Percentiles rank a stretch among this genome's conserved stretches.
These are phyloP conservation scores for Carallia brachiata DNA, from an alignment of 345 rosid species.

Conservation along the genomic window DNA sequence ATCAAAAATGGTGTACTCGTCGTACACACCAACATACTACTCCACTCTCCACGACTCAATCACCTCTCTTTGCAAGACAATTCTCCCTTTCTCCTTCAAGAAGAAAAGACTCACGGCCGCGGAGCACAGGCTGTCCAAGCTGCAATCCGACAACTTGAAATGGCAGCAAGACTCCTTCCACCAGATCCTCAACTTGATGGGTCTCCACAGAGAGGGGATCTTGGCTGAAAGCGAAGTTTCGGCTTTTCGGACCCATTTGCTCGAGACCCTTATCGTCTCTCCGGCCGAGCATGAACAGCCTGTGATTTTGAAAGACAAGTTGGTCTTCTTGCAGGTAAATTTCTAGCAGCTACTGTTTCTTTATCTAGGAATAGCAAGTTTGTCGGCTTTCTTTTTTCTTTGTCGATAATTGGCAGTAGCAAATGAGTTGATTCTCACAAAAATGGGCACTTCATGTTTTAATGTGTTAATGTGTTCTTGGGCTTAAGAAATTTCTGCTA, in stretches of 20 bases:
- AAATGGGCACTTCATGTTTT: too few species aligned
- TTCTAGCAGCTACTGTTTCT: background rate
- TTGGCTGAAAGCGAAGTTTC: constrained; percentile 50
- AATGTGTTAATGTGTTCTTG: too few species aligned
- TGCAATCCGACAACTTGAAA: constrained; percentile 72
- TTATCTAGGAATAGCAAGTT: background rate
- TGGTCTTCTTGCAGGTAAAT: constrained; percentile 69
- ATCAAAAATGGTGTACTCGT: constrained; percentile 53
- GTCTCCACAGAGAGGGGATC: constrained; percentile 67
- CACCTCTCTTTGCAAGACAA: constrained; percentile 71
- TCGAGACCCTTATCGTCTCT: constrained; percentile 56
- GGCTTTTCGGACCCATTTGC: constrained; percentile 56
- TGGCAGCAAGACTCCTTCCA: constrained; percentile 85
- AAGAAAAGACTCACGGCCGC: constrained; percentile 48
- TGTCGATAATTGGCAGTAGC: too few species aligned
- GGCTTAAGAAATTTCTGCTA: too few species aligned
- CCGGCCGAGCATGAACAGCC: constrained; percentile 52
- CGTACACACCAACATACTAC: constrained; percentile 73
- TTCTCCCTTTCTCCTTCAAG: constrained; percentile 70
- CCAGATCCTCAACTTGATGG: constrained; percentile 70
- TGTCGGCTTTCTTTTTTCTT: background rate
- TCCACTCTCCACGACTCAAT: constrained; percentile 71
- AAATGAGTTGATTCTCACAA: too few species aligned
- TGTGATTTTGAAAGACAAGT: constrained; percentile 51
- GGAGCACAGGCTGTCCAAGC: constrained; percentile 51